Percentiles rank a stretch among this genome's conserved stretches.
Conservation (phyloP, 371 early-diverging fungal genomes). For the Mortierella sp. region DNA sequence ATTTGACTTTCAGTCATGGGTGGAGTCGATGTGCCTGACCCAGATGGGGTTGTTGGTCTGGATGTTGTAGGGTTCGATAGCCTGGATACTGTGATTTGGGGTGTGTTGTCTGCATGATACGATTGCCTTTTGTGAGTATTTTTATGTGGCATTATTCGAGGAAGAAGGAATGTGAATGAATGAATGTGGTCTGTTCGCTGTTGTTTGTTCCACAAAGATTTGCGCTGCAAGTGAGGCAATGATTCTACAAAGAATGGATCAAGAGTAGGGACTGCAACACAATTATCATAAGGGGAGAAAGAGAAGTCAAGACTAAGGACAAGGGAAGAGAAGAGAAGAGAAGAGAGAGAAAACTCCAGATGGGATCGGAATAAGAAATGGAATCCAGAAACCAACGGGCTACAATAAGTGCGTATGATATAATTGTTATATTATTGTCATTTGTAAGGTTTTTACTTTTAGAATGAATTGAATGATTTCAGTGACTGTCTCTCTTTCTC, state of each 20-base stretch:
- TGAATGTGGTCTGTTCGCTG: slow-evolving; percentile 46
- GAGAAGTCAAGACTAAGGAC: not conserved
- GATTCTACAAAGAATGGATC: not conserved
- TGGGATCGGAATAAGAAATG: too few relatives aligned
- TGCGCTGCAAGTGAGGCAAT: slow-evolving; percentile 1
- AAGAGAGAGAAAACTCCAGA: too few relatives aligned
- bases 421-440: too few relatives aligned
- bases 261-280: not conserved
- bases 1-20: slow-evolving; percentile 16
- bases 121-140: not conserved
- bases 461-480: not conserved
- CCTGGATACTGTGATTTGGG: not conserved
- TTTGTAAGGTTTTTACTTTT: too few relatives aligned
- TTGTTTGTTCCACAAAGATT: slow-evolving; percentile 44
- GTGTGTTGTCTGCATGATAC: not conserved
- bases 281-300: not conserved
- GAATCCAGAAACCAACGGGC: too few relatives aligned
- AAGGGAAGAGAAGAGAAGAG: not conserved
- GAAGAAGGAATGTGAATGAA: not conserved
- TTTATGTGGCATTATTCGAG: not conserved
- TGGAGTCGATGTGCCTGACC: not conserved
- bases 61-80: slow-evolving; percentile 4
- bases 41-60: not conserved
- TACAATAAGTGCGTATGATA: too few relatives aligned
- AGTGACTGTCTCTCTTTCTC: too few relatives aligned